Evolutionary conservation across 257 asterid species (phyloP).

Genomic region (Capsicum pubescens): DNA sequence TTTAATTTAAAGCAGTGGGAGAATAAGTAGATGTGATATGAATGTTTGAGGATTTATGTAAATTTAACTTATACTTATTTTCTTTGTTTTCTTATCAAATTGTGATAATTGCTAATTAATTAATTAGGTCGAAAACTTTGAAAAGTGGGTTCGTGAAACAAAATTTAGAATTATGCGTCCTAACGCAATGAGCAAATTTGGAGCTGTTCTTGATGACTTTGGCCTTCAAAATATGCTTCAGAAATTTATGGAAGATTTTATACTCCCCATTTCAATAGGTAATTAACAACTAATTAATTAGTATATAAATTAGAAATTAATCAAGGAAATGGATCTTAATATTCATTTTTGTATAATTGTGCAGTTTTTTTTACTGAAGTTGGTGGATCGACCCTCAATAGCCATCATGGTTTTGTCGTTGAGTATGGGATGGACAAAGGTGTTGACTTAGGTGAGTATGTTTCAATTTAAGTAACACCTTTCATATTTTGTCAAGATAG

Average conservation of each 20-base stretch:
- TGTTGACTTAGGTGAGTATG: conserved; percentile 70
- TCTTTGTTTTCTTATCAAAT: conserved; percentile 47
- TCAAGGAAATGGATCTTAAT: not conserved
- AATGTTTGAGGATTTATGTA: no score
- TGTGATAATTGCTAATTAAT: conserved; percentile 35
- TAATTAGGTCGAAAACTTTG: conserved; percentile 88
- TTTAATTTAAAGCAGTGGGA: no score
- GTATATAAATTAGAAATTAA: not conserved
- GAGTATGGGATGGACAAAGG: conserved; percentile 92
- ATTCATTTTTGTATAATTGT: conserved; percentile 15
- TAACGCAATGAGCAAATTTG: conserved; percentile 84
- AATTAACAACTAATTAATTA: conserved; percentile 32
- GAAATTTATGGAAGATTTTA: conserved; percentile 78
- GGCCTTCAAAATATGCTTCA: conserved; percentile 91
- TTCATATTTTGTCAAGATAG: no score
- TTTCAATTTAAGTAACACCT: not conserved
- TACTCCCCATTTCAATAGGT: conserved; percentile 83
- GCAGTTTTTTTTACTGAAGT: conserved; percentile 80
- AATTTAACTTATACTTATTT: conserved; percentile 40
- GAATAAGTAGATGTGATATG: no score
- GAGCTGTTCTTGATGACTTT: conserved; percentile 97
- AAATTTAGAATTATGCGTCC: conserved; percentile 98
- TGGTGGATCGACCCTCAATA: conserved; percentile 87
- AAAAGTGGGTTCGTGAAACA: conserved; percentile 94
- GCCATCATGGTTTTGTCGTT: conserved; percentile 87